Evolutionary conservation across 352 stramenopile genomes (phyloP), one percentile per base, ranked within the genome.

Genomic region (Globisporangium nodosum): DNA sequence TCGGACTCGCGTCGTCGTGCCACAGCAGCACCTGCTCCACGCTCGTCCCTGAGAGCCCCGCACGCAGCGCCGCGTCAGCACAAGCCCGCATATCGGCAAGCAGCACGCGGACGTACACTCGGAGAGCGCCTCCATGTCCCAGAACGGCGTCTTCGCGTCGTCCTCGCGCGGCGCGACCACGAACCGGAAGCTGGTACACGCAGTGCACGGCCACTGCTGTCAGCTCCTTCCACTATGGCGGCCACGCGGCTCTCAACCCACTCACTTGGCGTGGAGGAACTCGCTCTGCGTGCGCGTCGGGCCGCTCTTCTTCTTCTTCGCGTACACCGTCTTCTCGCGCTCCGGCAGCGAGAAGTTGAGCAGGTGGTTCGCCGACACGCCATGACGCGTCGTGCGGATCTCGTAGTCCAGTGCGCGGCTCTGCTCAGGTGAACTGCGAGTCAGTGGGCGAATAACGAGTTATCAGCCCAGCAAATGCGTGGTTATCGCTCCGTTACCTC

Each of bases 221-320:
- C 37, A 43, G 37, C 37, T 4, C 12, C 37, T 12, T 2, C 3
- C 11, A 43, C 35, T 40, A 40, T 1, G 24, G 24, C 35, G 3
- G 43, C 6, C n/a, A 49, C 18, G 7, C 9, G 2, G 13, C 43
- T 21, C 12, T 24, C 54, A 53, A 47, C 46, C 56, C 33, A 65
- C 73, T 58, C 66, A 94, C 85, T 92, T 94, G 61, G 85, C 85
- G 63, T 94, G 85, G 16, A 94, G 77, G 58, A 88, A 94, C 70
- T 94, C 82, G 65, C 63, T 88, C 51, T 91, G 82, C 47, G 85
- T 94, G 60, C 82, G 81, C 53, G 78, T 66, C 21, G 69, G 66
- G 2, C 42, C 69, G 46, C 49, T 81, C 63, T 91, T 92, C 66
- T 87, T 90, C 58, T 78, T 79, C 47, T 74, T 66, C 39, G 70